Conservation (phyloP, 2,329 filamentous ascomycete genomes). For the Exophiala lecanii-corni region DNA sequence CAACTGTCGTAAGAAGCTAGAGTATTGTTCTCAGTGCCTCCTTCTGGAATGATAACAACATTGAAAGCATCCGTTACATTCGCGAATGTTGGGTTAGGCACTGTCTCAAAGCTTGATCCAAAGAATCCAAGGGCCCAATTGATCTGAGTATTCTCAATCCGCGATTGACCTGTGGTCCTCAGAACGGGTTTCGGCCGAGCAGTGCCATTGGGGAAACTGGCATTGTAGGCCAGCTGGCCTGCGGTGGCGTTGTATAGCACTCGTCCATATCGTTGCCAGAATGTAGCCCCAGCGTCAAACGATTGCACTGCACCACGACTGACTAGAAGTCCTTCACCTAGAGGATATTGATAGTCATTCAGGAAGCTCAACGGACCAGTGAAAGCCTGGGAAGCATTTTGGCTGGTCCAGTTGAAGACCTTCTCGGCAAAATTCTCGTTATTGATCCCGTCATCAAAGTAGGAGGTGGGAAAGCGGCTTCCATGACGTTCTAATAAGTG, state of each 20-base stretch:
- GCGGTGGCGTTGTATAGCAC: constrained; percentile 47
- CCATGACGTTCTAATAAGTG: constrained; percentile 54
- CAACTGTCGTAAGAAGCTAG: constrained; percentile 51
- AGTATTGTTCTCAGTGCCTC: constrained; percentile 49
- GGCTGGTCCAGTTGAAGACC: constrained; percentile 42
- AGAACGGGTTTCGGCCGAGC: constrained; percentile 47
- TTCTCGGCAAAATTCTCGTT: constrained; percentile 48
- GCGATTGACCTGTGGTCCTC: constrained; percentile 50
- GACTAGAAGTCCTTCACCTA: constrained; percentile 45
- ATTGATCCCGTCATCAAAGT: constrained; percentile 46
- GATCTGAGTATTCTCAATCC: constrained; percentile 53
- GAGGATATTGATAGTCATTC: constrained; percentile 48
- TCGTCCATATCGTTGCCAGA: constrained; percentile 53
- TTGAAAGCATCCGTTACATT: constrained; percentile 39
- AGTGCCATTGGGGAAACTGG: constrained; percentile 43
- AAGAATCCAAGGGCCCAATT: constrained; percentile 52
- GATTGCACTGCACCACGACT: constrained; percentile 48
- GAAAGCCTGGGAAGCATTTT: constrained; percentile 34
- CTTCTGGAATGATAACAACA: constrained; percentile 49
- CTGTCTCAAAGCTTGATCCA: constrained; percentile 39
- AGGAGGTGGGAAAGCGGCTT: constrained; percentile 47
- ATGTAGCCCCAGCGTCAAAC: constrained; percentile 46
- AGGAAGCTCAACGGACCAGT: constrained; percentile 50
- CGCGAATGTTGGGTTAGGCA: constrained; percentile 35
- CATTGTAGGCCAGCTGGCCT: constrained; percentile 47